A percentile compares a stretch with the other conserved stretches of the same genome.
These are phyloP conservation scores for Ceratocystiopsis brevicomis DNA, from an alignment of 2,329 filamentous ascomycete species.

Conservation along the genomic window DNA sequence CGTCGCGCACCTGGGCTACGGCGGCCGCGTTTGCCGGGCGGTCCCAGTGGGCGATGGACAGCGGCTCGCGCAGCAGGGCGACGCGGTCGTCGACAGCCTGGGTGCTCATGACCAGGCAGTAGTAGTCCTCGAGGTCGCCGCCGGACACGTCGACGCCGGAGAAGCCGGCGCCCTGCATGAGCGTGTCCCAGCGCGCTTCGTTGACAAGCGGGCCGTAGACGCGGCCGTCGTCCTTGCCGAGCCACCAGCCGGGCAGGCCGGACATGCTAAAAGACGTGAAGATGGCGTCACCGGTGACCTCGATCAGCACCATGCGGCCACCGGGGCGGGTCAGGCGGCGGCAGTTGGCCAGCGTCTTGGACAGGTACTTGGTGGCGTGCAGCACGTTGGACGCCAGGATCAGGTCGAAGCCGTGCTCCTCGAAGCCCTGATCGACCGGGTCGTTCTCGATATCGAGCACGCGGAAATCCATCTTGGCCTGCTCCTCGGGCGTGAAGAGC, in stretches of 20 bases:
- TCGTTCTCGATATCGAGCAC: conserved; percentile 17
- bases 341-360: conserved; percentile 15
- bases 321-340: conserved; percentile 19
- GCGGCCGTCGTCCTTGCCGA: conserved; percentile 7
- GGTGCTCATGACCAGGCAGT: conserved; percentile 8
- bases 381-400: conserved; percentile 21
- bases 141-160: conserved; percentile 9
- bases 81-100: conserved; percentile 12
- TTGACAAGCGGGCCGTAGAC: conserved; percentile 4
- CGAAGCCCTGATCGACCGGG: conserved; percentile 17
- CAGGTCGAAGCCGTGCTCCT: conserved; percentile 16
- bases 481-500: conserved; percentile 10
- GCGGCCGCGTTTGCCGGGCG: background rate
- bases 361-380: conserved; percentile 16
- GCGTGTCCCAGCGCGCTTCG: conserved; percentile 9
- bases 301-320: conserved; percentile 18
- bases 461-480: conserved; percentile 13
- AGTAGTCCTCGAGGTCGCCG: conserved; percentile 5
- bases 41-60: conserved; percentile 1
- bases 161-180: conserved; percentile 11
- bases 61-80: conserved; percentile 9
- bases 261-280: conserved; percentile 6
- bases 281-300: conserved; percentile 4
- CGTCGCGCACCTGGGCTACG: background rate
- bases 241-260: conserved; percentile 9